A percentile compares a stretch with the other conserved stretches of the same genome.
Evolutionary conservation across 2,329 filamentous ascomycete genomes (phyloP).

Genomic region (Xylaria sp.): DNA sequence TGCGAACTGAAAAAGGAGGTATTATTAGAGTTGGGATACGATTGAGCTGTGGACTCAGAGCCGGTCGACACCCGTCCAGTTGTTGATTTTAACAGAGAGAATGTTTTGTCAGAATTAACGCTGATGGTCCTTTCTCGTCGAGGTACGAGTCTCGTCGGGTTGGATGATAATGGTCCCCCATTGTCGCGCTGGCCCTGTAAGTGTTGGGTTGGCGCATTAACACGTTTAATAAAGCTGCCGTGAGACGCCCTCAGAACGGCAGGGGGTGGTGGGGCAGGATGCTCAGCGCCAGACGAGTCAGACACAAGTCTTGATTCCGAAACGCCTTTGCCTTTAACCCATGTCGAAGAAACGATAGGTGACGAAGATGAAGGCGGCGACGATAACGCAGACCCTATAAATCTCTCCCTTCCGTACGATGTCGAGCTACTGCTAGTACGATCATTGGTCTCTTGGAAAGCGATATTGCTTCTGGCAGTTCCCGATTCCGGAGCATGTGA

Average conservation of each 20-base stretch:
- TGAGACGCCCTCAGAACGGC: conserved; percentile 53
- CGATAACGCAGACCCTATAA: conserved; percentile 52
- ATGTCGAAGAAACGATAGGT: conserved; percentile 53
- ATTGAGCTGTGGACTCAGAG: conserved; percentile 54
- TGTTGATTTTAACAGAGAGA: conserved; percentile 57
- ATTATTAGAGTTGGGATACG: conserved; percentile 56
- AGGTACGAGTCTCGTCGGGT: conserved; percentile 51
- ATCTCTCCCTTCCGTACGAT: conserved; percentile 44
- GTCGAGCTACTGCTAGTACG: conserved; percentile 41
- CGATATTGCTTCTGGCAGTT: conserved; percentile 37
- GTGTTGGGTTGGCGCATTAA: conserved; percentile 53
- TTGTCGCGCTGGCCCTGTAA: conserved; percentile 42
- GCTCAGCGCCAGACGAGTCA: conserved; percentile 49
- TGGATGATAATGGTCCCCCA: conserved; percentile 40
- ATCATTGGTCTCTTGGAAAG: conserved; percentile 36
- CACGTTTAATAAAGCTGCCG: conserved; percentile 53
- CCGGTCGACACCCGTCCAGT: conserved; percentile 43
- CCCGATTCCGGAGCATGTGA: conserved; percentile 41
- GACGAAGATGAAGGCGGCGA: conserved; percentile 50
- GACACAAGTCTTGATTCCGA: conserved; percentile 59
- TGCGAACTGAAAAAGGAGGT: conserved; percentile 62
- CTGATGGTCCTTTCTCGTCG: conserved; percentile 60
- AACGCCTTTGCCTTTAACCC: conserved; percentile 55
- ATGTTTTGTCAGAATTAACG: conserved; percentile 68
- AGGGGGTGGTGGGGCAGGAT: conserved; percentile 53